Conservation (phyloP, 2,329 filamentous ascomycete species). For the Ceratocystis cubensis region DNA sequence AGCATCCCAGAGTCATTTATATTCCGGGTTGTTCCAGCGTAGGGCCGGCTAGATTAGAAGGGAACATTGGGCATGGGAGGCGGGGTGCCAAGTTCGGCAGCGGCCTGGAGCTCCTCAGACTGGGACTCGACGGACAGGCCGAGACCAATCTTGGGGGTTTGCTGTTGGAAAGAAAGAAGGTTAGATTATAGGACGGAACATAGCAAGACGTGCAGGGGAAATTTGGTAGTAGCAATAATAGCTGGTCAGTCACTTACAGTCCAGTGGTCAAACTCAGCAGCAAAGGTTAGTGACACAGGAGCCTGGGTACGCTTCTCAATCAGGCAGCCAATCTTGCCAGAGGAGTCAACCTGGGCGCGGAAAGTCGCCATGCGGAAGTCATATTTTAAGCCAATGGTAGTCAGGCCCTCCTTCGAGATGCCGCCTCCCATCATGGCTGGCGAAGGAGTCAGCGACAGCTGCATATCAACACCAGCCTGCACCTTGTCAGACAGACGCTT, state of each 20-base stretch:
- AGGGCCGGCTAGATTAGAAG: conserved; percentile 38
- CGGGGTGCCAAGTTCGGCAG: conserved; percentile 54
- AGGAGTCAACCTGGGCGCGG: conserved; percentile 88
- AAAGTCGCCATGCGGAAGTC: conserved; percentile 94
- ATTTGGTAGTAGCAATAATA: too few relatives aligned
- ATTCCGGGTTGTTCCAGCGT: conserved; percentile 1
- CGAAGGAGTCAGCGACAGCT: conserved; percentile 63
- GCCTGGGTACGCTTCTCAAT: conserved; percentile 93
- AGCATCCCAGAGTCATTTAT: neutral
- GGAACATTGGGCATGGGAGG: conserved; percentile 46
- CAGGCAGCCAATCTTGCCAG: conserved; percentile 83
- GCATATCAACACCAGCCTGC: conserved; percentile 90
- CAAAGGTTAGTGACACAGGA: conserved; percentile 85
- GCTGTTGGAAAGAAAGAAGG: conserved; percentile 42
- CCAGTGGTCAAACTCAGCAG: conserved; percentile 89
- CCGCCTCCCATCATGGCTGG: conserved; percentile 62
- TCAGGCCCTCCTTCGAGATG: conserved; percentile 71
- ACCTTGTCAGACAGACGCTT: conserved; percentile 83
- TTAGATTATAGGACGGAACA: neutral
- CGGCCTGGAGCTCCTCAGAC: conserved; percentile 74
- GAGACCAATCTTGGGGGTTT: conserved; percentile 87
- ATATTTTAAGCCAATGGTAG: conserved; percentile 91
- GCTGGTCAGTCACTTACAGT: conserved; percentile 51
- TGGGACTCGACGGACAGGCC: conserved; percentile 83
- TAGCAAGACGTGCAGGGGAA: too few relatives aligned